phyloP scores from a whole-genome alignment of 768 basidiomycete species.

The Leccinum subgranulosum region DNA sequence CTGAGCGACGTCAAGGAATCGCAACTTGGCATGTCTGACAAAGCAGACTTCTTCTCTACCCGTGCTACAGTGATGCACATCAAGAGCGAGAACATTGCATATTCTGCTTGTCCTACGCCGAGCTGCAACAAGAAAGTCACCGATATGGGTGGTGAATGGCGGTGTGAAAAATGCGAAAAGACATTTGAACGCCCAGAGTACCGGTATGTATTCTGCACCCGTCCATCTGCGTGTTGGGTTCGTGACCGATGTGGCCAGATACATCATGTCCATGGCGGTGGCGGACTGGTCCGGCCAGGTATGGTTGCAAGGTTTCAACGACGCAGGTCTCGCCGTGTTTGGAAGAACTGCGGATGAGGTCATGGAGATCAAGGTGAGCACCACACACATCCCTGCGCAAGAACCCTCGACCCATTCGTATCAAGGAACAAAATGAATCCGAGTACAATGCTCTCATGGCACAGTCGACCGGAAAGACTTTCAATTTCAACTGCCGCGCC shows the following conservation, averaged over 20 bases:
- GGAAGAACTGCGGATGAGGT: slow-evolving; percentile 79
- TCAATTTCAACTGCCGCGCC: slow-evolving; percentile 82
- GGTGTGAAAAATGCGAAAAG: slow-evolving; percentile 90
- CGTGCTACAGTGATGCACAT: slow-evolving; percentile 87
- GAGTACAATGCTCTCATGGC: slow-evolving; percentile 59
- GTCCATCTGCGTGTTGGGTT: neutral
- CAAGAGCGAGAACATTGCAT: slow-evolving; percentile 75
- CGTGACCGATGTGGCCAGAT: slow-evolving; percentile 39
- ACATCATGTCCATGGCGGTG: slow-evolving; percentile 81
- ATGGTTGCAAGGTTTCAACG: slow-evolving; percentile 97
- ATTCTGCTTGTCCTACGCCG: slow-evolving; percentile 82
- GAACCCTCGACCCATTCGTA: neutral
- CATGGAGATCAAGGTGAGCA: slow-evolving; percentile 60
- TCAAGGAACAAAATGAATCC: slow-evolving; percentile 56
- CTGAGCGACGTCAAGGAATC: slow-evolving; percentile 77
- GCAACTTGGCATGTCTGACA: slow-evolving; percentile 72
- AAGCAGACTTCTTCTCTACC: slow-evolving; percentile 73
- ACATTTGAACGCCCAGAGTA: slow-evolving; percentile 69
- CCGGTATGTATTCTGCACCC: slow-evolving; percentile 50
- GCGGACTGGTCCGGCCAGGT: slow-evolving; percentile 87
- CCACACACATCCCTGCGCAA: neutral
- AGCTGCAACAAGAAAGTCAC: slow-evolving; percentile 90
- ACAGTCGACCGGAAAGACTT: slow-evolving; percentile 64
- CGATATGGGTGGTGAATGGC: slow-evolving; percentile 62
- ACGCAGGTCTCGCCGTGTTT: slow-evolving; percentile 75